Base-by-base conservation (phyloP, 805 yeast species). In the Blastobotrys robertii region DNA sequence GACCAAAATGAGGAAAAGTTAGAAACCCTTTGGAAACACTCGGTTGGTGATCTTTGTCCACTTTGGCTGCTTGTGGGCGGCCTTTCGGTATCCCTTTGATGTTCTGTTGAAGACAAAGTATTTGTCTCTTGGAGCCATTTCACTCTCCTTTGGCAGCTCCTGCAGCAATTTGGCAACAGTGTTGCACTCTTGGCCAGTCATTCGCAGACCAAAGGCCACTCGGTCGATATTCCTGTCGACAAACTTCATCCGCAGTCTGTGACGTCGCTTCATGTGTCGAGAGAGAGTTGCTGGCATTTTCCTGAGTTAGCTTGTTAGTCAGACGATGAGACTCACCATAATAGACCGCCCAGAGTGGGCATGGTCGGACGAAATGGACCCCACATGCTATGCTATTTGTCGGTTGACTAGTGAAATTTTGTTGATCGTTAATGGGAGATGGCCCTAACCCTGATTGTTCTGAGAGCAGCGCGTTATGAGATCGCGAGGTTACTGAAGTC, bases 21-120 rank as follows among this genome's bases (percentile, higher is more conserved):
- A 84, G 60, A 74, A 81, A 58, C 79, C 72, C 46, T 72, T 72
- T 37, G 96, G 96, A 57, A 84, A 82, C 45, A 74, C 77, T 68
- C 96, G 79, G 62, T 80, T 73, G 7, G 94, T 76, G 49, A 77
- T 60, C 67, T 81, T 86, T 43, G 97, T 87, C 94, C 95, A 87
- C 59, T 87, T 84, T 14, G 96, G 95, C 51, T 60, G 62, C 30
- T 62, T 51, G 46, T 90, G 97, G 19, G 84, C 77, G 50, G 88
- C 79, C 66, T 87, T 90, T 68, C 97, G 77, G 65, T 90, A 92
- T 14, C 79, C 80, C 55, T 72, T 77, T 10, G 79, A 73, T 54
- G 77, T 77, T 62, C 75, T 81, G 64, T 77, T 79, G 66, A 84
- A 90, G 1, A 86, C 81, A 37, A 94, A 79, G 65, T 92, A 92